phyloP scores from a whole-genome alignment of 106 monocot genomes.

The Alisma plantagoaquatica region DNA sequence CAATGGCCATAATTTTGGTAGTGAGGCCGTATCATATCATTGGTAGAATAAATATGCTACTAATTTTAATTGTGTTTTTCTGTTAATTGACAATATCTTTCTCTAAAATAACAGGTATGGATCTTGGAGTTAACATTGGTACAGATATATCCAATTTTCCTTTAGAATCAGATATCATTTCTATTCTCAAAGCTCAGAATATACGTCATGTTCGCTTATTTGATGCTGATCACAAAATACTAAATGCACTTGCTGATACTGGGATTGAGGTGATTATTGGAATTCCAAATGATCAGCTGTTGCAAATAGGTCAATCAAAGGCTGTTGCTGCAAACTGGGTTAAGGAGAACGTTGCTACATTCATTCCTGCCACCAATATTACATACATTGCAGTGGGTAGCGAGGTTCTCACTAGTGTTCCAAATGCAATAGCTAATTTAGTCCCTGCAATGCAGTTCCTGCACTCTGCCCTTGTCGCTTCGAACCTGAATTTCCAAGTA shows the following conservation, averaged over 20 bases:
- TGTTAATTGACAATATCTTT: too few relatives aligned
- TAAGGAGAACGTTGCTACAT: slow-evolving; percentile 56
- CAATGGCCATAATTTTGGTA: too few relatives aligned
- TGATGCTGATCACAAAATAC: slow-evolving; percentile 61
- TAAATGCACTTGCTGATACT: slow-evolving; percentile 57
- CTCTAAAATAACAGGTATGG: too few relatives aligned
- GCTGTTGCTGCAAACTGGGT: slow-evolving; percentile 66
- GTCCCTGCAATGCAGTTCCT: slow-evolving; percentile 69
- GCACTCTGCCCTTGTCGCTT: slow-evolving; percentile 65
- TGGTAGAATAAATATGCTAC: too few relatives aligned
- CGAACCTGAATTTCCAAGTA: slow-evolving; percentile 62
- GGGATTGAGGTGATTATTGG: slow-evolving; percentile 77
- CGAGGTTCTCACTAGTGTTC: slow-evolving; percentile 55
- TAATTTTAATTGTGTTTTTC: too few relatives aligned
- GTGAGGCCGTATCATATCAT: too few relatives aligned
- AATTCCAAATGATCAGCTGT: slow-evolving; percentile 54
- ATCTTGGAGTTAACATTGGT: slow-evolving; percentile 70
- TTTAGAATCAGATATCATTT: slow-evolving; percentile 43
- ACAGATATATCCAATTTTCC: slow-evolving; percentile 40
- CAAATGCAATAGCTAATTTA: slow-evolving; percentile 55
- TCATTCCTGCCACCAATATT: slow-evolving; percentile 70
- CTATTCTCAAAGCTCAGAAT: slow-evolving; percentile 45
- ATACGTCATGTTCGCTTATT: slow-evolving; percentile 62
- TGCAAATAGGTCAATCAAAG: slow-evolving; percentile 44
- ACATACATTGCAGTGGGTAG: slow-evolving; percentile 67